Evolutionary conservation across 768 basidiomycete genomes (phyloP).

Genomic region (Lentinula guzmanii): DNA sequence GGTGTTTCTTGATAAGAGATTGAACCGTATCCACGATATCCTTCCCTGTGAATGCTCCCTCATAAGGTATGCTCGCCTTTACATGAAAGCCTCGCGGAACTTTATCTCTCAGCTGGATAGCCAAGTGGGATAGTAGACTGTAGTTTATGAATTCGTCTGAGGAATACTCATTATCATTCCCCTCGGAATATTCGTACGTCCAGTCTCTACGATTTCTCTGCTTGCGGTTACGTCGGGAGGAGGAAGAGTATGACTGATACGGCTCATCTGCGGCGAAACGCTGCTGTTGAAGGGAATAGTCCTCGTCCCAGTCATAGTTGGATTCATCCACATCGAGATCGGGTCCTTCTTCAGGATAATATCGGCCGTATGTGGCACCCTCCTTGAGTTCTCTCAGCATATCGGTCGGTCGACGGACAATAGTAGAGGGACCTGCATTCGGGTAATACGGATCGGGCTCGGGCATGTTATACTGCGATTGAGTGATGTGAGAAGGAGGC

Average conservation of each 20-base stretch:
- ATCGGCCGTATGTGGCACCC: background rate
- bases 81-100: conserved; percentile 83
- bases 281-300: background rate
- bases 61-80: conserved; percentile 91
- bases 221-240: background rate
- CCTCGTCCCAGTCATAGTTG: background rate
- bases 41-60: conserved; percentile 87
- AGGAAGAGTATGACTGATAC: background rate
- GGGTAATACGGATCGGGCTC: background rate
- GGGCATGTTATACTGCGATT: background rate
- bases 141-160: conserved; percentile 67
- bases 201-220: background rate
- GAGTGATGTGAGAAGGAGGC: background rate
- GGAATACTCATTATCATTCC: background rate
- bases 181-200: background rate
- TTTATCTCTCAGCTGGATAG: conserved; percentile 84
- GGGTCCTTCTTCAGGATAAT: background rate
- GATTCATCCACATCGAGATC: background rate
- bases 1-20: conserved; percentile 80
- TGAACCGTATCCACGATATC: conserved; percentile 92
- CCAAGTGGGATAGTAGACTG: conserved; percentile 81
- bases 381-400: background rate
- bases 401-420: conserved; percentile 1
- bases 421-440: background rate
- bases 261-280: background rate